Conservation (phyloP, 768 basidiomycete genomes). For the Epithele typhae region DNA sequence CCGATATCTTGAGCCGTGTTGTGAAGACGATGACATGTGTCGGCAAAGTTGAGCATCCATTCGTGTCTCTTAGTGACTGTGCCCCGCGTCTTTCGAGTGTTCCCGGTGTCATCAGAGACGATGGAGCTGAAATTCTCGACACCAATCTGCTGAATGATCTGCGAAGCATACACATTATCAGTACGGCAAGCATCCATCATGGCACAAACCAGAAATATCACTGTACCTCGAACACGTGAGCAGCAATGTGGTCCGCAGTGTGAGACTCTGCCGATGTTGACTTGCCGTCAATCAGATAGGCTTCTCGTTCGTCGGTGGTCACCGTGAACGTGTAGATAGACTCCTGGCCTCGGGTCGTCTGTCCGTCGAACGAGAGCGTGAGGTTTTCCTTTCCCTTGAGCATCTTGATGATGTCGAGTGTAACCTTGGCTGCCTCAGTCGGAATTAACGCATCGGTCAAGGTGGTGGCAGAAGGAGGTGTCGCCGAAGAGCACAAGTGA, state of each 20-base stretch:
- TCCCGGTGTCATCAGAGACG: constrained; percentile 21
- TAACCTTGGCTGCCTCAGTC: background rate
- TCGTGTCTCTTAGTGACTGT: constrained; percentile 2
- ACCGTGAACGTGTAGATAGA: background rate
- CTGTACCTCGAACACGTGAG: background rate
- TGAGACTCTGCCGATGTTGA: too few relatives aligned
- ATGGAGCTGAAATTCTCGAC: constrained; percentile 9
- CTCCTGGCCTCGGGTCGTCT: background rate
- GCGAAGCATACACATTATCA: background rate
- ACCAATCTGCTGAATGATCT: constrained; percentile 16
- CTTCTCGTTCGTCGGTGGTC: background rate
- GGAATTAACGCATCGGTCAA: background rate
- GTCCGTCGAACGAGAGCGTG: background rate
- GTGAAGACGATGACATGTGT: background rate
- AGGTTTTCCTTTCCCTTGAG: background rate
- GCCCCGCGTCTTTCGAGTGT: constrained; percentile 13
- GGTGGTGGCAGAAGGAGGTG: background rate
- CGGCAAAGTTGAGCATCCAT: constrained; percentile 8
- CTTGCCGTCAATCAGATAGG: background rate
- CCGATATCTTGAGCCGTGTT: background rate
- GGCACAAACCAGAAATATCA: too few relatives aligned
- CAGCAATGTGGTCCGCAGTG: background rate
- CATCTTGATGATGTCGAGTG: background rate
- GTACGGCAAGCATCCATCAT: too few relatives aligned
- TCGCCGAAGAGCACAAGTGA: background rate